Conservation (phyloP, 2,329 filamentous ascomycete genomes). For the Trichoderma cornu-damae region DNA sequence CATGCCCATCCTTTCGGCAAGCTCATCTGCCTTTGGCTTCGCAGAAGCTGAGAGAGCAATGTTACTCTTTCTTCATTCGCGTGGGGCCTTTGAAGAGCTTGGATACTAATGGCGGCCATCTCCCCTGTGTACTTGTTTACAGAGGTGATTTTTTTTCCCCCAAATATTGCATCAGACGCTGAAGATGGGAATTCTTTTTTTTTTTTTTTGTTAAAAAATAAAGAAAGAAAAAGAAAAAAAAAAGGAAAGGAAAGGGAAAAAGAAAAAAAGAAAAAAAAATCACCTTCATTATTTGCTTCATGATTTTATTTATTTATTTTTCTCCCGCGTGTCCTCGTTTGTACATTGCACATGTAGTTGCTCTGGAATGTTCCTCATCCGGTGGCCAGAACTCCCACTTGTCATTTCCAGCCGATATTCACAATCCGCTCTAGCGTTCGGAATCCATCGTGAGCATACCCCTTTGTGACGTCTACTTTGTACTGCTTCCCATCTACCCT, state of each 20-base stretch:
- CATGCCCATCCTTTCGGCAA: conserved; percentile 32
- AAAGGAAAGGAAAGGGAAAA: too few relatives aligned
- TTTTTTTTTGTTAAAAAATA: too few relatives aligned
- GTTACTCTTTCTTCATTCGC: conserved; percentile 43
- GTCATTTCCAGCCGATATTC: conserved; percentile 26
- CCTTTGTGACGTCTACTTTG: conserved; percentile 54
- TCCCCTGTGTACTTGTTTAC: neutral
- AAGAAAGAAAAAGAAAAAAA: too few relatives aligned
- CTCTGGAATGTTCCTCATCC: neutral
- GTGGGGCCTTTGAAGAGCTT: conserved; percentile 40
- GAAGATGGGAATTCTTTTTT: too few relatives aligned
- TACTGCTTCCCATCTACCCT: conserved; percentile 44
- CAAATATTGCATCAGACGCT: too few relatives aligned
- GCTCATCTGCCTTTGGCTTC: conserved; percentile 33
- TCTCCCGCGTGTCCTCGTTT: neutral
- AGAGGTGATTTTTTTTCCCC: neutral
- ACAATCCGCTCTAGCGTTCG: conserved; percentile 54
- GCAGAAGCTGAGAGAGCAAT: conserved; percentile 44
- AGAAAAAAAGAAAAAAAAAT: too few relatives aligned
- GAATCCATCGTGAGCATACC: conserved; percentile 56
- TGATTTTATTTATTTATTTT: too few relatives aligned
- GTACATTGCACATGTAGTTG: neutral
- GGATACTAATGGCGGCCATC: conserved; percentile 28
- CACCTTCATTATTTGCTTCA: too few relatives aligned
- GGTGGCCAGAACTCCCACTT: neutral